Evolutionary conservation across 257 asterid species (phyloP), one percentile per base, ranked within the genome.

Genomic region (Petunia axillaris): DNA sequence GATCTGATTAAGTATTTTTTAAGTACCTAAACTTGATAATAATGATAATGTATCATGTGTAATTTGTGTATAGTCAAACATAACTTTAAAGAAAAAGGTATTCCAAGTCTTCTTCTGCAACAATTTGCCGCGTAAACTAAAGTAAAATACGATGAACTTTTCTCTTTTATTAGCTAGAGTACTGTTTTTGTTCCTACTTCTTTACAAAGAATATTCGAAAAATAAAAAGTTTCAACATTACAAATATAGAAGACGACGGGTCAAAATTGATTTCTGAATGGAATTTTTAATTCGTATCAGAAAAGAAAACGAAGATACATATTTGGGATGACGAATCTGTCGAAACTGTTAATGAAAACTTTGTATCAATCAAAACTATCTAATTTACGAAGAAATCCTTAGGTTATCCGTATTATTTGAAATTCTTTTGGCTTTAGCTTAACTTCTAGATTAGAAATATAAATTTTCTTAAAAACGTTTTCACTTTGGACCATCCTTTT

Each of bases 41-140:
- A 50, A 50, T 50, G 55, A 8, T 2, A 8, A 50, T 4, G 14
- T 50, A 4, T 8, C 8, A 8, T 7, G 10, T 65, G 14, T 65
- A 39, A 13, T 41, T 15, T 8, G n/a, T 43, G 39, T 67, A n/a
- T 43, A 41, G 8, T 43, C 55, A 67, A 43, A 66, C 15, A 66
- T 66, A 2, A 25, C 25, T 66, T 15, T 15, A 66, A 2, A 14
- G 25, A 66, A 40, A 66, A 66, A 15, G 36, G 53, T 37, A 40
- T 40, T 6, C 14, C 40, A 40, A 66, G 1, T 41, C 5, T 15
- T 41, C 5, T 15, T 6, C 38, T 66, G 15, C 54, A 66, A 41
- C 76, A 16, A 11, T 44, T 68, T 44, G 76, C 57, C 76, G 11
- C 76, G 16, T 68, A 68, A 68, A 44, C n/a, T 5, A 16, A 68